Evolutionary conservation across 768 basidiomycete genomes (phyloP).

Genomic region (Rhodotorula graminis): DNA sequence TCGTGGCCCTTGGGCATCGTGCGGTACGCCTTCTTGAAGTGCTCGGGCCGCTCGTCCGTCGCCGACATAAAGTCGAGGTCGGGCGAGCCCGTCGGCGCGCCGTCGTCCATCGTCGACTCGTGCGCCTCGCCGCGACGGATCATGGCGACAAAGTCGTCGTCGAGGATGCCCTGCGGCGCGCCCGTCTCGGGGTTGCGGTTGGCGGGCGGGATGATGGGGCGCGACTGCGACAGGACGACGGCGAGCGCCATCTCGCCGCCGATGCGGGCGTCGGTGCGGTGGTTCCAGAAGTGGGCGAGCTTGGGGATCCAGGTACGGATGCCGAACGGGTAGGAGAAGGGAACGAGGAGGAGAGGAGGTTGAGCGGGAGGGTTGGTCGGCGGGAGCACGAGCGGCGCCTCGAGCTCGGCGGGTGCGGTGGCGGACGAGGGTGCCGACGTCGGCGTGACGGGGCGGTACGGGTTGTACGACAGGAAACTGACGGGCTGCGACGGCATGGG

Average conservation of each 20-base stretch:
- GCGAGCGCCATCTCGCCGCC: constrained; percentile 75
- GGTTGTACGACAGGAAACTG: constrained; percentile 35
- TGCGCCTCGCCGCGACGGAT: constrained; percentile 46
- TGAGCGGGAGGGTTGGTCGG: constrained; percentile 62
- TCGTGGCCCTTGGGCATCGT: constrained; percentile 44
- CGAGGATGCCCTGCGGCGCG: constrained; percentile 52
- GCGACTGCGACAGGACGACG: constrained; percentile 60
- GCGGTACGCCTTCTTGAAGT: constrained; percentile 35
- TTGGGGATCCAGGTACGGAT: constrained; percentile 41
- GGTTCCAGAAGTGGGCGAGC: constrained; percentile 77
- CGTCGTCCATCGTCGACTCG: constrained; percentile 12
- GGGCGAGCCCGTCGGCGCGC: constrained; percentile 29
- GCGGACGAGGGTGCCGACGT: constrained; percentile 22
- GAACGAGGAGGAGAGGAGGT: constrained; percentile 61
- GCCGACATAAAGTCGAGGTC: constrained; percentile 38
- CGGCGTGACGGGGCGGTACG: constrained; percentile 39
- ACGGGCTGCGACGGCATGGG: constrained; percentile 45
- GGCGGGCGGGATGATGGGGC: constrained; percentile 56
- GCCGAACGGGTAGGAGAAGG: constrained; percentile 45
- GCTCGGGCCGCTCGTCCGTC: constrained; percentile 26
- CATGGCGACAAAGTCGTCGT: constrained; percentile 53
- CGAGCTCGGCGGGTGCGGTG: constrained; percentile 28
- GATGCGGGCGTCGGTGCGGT: constrained; percentile 67
- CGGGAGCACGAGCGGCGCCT: constrained; percentile 48
- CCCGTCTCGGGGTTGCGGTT: constrained; percentile 53